A percentile compares a stretch with the other conserved stretches of the same genome.
phyloP scores from a whole-genome alignment of 495 filamentous ascomycete genomes.

The Penicillium nucicola region DNA sequence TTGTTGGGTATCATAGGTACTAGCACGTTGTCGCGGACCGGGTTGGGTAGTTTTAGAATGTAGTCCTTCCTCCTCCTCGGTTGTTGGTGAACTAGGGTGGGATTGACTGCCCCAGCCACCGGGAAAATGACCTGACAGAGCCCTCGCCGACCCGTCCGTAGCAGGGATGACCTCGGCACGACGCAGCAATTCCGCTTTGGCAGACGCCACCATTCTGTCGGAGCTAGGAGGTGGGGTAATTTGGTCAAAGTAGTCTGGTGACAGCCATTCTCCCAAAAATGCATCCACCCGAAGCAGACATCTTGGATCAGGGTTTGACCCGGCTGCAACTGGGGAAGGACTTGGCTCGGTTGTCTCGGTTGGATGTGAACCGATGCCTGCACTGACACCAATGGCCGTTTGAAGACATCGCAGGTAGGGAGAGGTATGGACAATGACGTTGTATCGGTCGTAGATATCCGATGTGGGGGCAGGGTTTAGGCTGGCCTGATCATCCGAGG shows the following conservation, averaged over 20 bases:
- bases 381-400: constrained; percentile 84
- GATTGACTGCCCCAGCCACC: constrained; percentile 56
- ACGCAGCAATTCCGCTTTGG: constrained; percentile 79
- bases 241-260: constrained; percentile 84
- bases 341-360: constrained; percentile 10
- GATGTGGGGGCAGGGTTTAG: constrained; percentile 16
- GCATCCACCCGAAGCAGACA: constrained; percentile 74
- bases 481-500: constrained; percentile 14
- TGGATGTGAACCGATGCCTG: constrained; percentile 74
- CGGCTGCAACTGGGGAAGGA: not conserved
- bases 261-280: constrained; percentile 93
- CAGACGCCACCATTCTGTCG: constrained; percentile 77
- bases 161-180: constrained; percentile 51
- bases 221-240: constrained; percentile 88
- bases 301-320: constrained; percentile 17
- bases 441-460: constrained; percentile 58
- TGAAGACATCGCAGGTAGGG: constrained; percentile 92
- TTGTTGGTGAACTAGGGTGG: constrained; percentile 14
- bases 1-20: constrained; percentile 26
- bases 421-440: constrained; percentile 83
- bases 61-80: constrained; percentile 20
- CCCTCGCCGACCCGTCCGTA: constrained; percentile 20
- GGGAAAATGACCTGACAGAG: constrained; percentile 51
- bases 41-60: not conserved
- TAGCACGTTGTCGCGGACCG: constrained; percentile 30